These are phyloP conservation scores for Rhododendron ferrugineum DNA, from an alignment of 148 eudicot genomes.

Conservation along the genomic window DNA sequence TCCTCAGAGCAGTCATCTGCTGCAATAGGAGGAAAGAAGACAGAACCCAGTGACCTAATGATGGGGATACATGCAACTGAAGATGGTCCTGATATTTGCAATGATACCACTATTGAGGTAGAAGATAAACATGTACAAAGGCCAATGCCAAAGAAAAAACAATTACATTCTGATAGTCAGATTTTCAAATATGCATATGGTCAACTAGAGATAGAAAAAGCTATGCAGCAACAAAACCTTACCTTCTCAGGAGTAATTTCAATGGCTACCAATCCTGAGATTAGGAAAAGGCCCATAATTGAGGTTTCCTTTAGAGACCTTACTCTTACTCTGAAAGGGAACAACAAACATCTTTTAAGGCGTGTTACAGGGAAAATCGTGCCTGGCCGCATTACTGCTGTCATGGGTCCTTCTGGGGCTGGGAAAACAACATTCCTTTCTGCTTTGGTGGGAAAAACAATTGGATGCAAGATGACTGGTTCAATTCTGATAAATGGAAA, in stretches of 20 bases:
- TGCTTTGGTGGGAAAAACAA: slow-evolving; percentile 67
- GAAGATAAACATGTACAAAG: slow-evolving; percentile 23
- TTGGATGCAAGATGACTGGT: slow-evolving; percentile 57
- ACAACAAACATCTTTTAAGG: slow-evolving; percentile 47
- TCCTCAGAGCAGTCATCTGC: slow-evolving; percentile 23
- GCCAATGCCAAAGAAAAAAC: slow-evolving; percentile 39
- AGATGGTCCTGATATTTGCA: slow-evolving; percentile 27
- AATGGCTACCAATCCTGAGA: slow-evolving; percentile 40
- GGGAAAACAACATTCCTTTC: slow-evolving; percentile 75
- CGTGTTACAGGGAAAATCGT: slow-evolving; percentile 58
- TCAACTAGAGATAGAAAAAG: slow-evolving; percentile 78
- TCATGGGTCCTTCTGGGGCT: slow-evolving; percentile 88
- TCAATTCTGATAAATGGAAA: slow-evolving; percentile 55
- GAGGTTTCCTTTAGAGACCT: slow-evolving; percentile 62
- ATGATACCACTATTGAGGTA: slow-evolving; percentile 30
- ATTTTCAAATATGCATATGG: slow-evolving; percentile 71
- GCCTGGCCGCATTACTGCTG: slow-evolving; percentile 70
- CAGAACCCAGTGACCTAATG: slow-evolving; percentile 17
- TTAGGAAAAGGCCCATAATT: slow-evolving; percentile 47
- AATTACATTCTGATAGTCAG: slow-evolving; percentile 46
- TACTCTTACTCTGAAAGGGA: slow-evolving; percentile 62
- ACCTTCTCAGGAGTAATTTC: slow-evolving; percentile 54
- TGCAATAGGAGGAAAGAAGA: slow-evolving; percentile 24
- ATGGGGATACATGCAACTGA: slow-evolving; percentile 18
- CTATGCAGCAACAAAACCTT: slow-evolving; percentile 35